Conservation (phyloP, 805 yeast genomes). For the Saccharomycopsis fermentans region DNA sequence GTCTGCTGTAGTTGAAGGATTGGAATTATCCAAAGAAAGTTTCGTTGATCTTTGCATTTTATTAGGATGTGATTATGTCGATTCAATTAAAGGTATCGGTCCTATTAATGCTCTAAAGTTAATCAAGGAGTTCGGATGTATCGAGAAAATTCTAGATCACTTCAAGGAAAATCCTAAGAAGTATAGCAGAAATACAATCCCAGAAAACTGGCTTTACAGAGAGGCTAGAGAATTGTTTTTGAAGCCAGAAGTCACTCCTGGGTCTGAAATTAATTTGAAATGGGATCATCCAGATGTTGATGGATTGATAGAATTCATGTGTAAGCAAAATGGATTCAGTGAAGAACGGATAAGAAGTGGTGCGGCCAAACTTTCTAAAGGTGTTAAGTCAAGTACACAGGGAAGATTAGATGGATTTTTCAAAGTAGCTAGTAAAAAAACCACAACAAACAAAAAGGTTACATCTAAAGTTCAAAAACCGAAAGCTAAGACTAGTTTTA, state of each 20-base stretch:
- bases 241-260: constrained; percentile 67
- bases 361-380: constrained; percentile 75
- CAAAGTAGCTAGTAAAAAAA: constrained; percentile 45
- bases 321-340: constrained; percentile 78
- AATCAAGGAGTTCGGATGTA: constrained; percentile 71
- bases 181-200: constrained; percentile 66
- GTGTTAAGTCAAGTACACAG: constrained; percentile 75
- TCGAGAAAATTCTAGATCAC: constrained; percentile 66
- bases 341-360: constrained; percentile 89
- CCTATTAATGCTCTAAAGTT: constrained; percentile 89
- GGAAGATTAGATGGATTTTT: constrained; percentile 91
- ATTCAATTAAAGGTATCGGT: constrained; percentile 89
- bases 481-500: constrained; percentile 12
- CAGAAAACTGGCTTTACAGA: constrained; percentile 89
- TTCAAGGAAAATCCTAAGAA: constrained; percentile 35
- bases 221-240: constrained; percentile 80
- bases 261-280: constrained; percentile 55
- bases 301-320: constrained; percentile 74
- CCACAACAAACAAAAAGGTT: constrained; percentile 25
- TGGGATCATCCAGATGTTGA: constrained; percentile 88
- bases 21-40: constrained; percentile 60
- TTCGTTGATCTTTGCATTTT: constrained; percentile 89
- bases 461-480: constrained; percentile 21
- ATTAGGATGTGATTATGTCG: constrained; percentile 96
- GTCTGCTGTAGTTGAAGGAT: constrained; percentile 57